Base-by-base conservation (phyloP, 257 asterid genomes). In the Jacaranda mimosifolia region DNA sequence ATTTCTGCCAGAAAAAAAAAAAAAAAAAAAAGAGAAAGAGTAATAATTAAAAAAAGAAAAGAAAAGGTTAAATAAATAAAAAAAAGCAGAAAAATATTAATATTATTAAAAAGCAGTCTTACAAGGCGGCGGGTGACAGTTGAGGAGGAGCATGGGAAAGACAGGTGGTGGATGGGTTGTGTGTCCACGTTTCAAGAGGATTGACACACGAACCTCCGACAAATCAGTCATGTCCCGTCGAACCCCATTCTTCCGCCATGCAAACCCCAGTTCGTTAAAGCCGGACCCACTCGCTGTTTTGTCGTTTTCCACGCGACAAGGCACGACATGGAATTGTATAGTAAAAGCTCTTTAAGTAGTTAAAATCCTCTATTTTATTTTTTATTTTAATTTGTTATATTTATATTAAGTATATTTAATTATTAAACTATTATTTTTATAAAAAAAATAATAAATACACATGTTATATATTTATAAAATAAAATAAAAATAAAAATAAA, bases 41-140 rank as follows among this genome's bases (percentile, higher is more conserved):
- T 2, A 17, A 18, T 1, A 10, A 39, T 46, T 1, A 46, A 52
- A 18, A 10, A 45, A 56, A 55, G 17, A 43, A 70, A 12, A 39
- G 35, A 39, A 21, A 26, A 55, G 15, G 13, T 10, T n/a, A 13
- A 3, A 52, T 12, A 52, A 3, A 52, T 12, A 13, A 3, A 14
- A 13, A 3, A 13, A 52, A 3, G 46, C 2, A 8, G 46, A 8
- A 8, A 42, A 8, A 42, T 26, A 26, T 26, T 26, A 26, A 26
- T 26, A 26, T 26, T 26, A 26, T 26, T 26, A 7, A 21, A 15
- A 8, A 40, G 45, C 7, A 78, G 80, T 68, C 70, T 59, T 52
- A 60, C 10, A 78, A 69, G 81, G 63, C 74, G 85, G 86, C 83
- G 80, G 55, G 18, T 42, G 79, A 75, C 81, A 42, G 35, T 77